Percentiles rank a stretch among this genome's conserved stretches.
phyloP scores from a whole-genome alignment of 306 rosid species.

The Mimosa pudica region DNA sequence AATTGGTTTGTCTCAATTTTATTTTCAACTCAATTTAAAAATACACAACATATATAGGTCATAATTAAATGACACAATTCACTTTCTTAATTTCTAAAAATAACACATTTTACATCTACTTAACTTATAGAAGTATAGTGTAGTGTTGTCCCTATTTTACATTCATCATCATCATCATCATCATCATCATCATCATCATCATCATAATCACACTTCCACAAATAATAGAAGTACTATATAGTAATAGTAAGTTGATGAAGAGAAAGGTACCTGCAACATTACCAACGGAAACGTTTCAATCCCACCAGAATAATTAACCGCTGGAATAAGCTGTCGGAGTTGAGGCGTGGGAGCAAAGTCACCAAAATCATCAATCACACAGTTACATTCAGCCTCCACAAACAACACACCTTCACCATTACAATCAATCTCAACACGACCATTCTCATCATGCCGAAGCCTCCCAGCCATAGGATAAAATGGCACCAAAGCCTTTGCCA shows the following conservation, averaged over 20 bases:
- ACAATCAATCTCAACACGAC: slow-evolving; percentile 78
- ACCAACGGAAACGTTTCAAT: slow-evolving; percentile 64
- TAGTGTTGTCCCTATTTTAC: too few relatives aligned
- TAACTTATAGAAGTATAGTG: too few relatives aligned
- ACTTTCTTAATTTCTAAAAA: too few relatives aligned
- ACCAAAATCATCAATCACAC: slow-evolving; percentile 68
- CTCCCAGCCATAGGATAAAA: slow-evolving; percentile 89
- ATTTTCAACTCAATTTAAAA: too few relatives aligned
- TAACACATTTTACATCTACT: too few relatives aligned
- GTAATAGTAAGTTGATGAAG: not conserved
- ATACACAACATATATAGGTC: too few relatives aligned
- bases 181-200: too few relatives aligned
- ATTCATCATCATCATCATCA: slow-evolving; percentile 32
- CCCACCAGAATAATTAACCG: slow-evolving; percentile 68
- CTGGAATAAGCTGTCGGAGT: slow-evolving; percentile 76
- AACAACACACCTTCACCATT: slow-evolving; percentile 75
- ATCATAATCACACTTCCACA: too few relatives aligned
- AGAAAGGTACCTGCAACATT: slow-evolving; percentile 63
- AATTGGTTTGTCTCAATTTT: too few relatives aligned
- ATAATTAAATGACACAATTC: too few relatives aligned
- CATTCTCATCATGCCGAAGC: slow-evolving; percentile 68
- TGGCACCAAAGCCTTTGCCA: slow-evolving; percentile 66
- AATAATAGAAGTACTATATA: too few relatives aligned
- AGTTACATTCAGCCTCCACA: slow-evolving; percentile 59
- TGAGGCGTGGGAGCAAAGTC: slow-evolving; percentile 81